Evolutionary conservation across 192 early-diverging fungal genomes (phyloP), one percentile per base, ranked within the genome.

Genomic region (Rhizophlyctis rosea): DNA sequence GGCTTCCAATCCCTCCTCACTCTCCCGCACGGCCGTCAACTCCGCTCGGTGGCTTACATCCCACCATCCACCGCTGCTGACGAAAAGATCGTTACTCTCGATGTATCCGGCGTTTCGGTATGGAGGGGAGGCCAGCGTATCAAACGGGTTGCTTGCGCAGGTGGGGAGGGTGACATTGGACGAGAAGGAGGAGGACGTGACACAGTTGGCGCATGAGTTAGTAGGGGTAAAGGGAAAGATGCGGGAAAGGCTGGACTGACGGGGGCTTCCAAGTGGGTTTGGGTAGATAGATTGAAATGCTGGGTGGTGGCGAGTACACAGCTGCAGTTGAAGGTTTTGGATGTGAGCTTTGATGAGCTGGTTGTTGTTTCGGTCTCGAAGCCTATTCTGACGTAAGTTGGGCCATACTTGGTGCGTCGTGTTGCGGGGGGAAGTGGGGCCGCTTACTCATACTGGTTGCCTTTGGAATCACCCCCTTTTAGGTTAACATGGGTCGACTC

Each of bases 211-310:
- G 64, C 64, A 1, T 77, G 75, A 11, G 35, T 81, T 21, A 68
- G 53, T 25, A 47, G 62, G 29, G 80, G 80, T 77, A 28, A 75
- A 11, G 80, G 61, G 34, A 50, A 29, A 53, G 31, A 74, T 64
- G 31, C 72, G 72, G 62, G 69, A 62, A 53, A 61, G 59, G 13
- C 47, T 76, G 2, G 50, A 77, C 34, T 58, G 73, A 47, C 65
- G 78, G 2, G 77, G 78, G 1, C 29, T 61, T 7, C 71, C 70
- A 55, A 54, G 80, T 48, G 75, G 80, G 54, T 48, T 82, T 77
- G 69, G 53, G 51, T 81, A 25, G 44, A 51, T 29, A 70, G 58
- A 47, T 75, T 57, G 62, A 69, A 60, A 57, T 48, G 65, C 27
- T 61, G 62, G 9, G 64, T 81, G n/a, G 62, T 76, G 36, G 73